Conservation (phyloP, 495 filamentous ascomycete genomes). For the Aspergillus ellipticus region DNA sequence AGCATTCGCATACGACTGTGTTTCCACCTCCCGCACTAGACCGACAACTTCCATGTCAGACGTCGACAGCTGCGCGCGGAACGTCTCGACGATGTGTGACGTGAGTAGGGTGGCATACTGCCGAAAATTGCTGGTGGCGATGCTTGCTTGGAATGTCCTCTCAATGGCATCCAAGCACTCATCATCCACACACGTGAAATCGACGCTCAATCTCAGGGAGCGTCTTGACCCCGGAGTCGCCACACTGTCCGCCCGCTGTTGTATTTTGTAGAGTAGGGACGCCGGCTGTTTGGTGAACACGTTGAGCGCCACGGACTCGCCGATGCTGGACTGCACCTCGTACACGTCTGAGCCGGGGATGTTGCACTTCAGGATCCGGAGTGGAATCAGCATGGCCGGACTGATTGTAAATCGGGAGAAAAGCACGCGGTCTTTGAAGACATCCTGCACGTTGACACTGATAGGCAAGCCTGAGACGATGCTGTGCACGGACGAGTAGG, state of each 20-base stretch:
- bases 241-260: conserved; percentile 23
- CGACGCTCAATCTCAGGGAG: conserved; percentile 63
- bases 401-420: conserved; percentile 89
- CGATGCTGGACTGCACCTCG: conserved; percentile 57
- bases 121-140: conserved; percentile 41
- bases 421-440: conserved; percentile 78
- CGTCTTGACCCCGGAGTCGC: conserved; percentile 37
- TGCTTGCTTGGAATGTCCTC: conserved; percentile 35
- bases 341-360: conserved; percentile 69
- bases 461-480: conserved; percentile 73
- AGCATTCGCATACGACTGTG: conserved; percentile 34
- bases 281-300: conserved; percentile 81
- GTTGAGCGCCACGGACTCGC: conserved; percentile 50
- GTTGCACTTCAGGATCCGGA: conserved; percentile 67
- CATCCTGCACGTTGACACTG: conserved; percentile 94
- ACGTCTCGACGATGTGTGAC: conserved; percentile 47
- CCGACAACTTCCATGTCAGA: conserved; percentile 55
- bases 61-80: conserved; percentile 49
- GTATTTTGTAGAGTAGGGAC: conserved; percentile 77
- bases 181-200: conserved; percentile 77
- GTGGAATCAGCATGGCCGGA: conserved; percentile 67
- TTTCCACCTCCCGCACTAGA: conserved; percentile 41
- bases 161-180: conserved; percentile 44
- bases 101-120: conserved; percentile 46
- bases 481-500: conserved; percentile 58